Conservation (phyloP, 176 grass and related monocot species). For the Cenchrus americanus region DNA sequence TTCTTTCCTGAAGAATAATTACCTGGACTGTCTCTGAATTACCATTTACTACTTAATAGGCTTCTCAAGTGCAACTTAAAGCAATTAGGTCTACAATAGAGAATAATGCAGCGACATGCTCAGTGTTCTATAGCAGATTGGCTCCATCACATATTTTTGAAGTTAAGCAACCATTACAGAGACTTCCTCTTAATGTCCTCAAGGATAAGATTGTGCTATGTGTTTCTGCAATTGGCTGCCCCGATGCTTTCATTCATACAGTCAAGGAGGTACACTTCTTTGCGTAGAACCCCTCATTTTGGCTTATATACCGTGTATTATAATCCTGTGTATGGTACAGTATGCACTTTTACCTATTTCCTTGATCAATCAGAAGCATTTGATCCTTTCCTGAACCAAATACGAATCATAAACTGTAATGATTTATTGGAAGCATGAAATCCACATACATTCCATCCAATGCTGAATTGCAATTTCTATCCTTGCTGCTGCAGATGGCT, state of each 20-base stretch:
- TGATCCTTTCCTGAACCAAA: not conserved
- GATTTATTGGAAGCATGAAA: not conserved
- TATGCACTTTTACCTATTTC: not conserved
- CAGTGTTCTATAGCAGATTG: constrained; percentile 74
- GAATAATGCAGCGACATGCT: constrained; percentile 31
- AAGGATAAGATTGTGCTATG: constrained; percentile 61
- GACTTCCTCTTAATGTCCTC: constrained; percentile 54
- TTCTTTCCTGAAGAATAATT: constrained; percentile 16
- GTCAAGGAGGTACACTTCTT: constrained; percentile 57
- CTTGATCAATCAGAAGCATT: not conserved
- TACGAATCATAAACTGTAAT: not conserved
- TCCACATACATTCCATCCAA: not conserved
- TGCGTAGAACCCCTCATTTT: constrained; percentile 20
- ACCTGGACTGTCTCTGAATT: constrained; percentile 27
- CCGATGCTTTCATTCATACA: constrained; percentile 65
- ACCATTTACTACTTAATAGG: constrained; percentile 55
- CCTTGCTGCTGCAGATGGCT: constrained; percentile 67
- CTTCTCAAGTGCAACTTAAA: constrained; percentile 52
- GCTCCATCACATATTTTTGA: constrained; percentile 83
- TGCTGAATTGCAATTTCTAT: not conserved
- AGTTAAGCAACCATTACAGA: constrained; percentile 48
- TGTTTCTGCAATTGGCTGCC: constrained; percentile 85
- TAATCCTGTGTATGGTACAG: constrained; percentile 18
- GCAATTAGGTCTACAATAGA: constrained; percentile 44
- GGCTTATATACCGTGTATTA: not conserved